These are phyloP conservation scores for Sporobolomyces roseus DNA, from an alignment of 768 basidiomycete species.

Conservation along the genomic window DNA sequence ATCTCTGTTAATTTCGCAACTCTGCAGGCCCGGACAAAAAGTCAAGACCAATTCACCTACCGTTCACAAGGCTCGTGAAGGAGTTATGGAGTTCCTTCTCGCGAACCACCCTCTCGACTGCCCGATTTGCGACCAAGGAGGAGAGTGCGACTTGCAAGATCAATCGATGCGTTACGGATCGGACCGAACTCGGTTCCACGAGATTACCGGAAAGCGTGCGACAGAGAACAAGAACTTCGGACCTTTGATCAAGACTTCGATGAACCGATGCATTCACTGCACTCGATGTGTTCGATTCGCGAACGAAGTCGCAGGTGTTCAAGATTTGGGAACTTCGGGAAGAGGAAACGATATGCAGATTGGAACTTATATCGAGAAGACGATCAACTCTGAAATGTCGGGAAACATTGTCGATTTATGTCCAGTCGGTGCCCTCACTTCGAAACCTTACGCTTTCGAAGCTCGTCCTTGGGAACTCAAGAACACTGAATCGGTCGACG, in stretches of 20 bases:
- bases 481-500: conserved; percentile 93
- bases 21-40: conserved; percentile 45
- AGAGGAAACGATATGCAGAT: conserved; percentile 98
- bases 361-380: conserved; percentile 96
- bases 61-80: conserved; percentile 55
- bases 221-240: conserved; percentile 98
- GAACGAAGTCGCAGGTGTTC: conserved; percentile 97
- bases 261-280: conserved; percentile 99
- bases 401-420: conserved; percentile 97
- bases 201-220: conserved; percentile 94
- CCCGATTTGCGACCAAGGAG: conserved; percentile 97
- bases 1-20: not conserved
- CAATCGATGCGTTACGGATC: conserved; percentile 99
- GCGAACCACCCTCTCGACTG: conserved; percentile 98
- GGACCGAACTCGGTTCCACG: conserved; percentile 96
- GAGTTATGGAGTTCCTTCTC: conserved; percentile 98
- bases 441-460: conserved; percentile 97
- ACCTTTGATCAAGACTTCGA: conserved; percentile 94
- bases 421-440: conserved; percentile 95
- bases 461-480: conserved; percentile 98
- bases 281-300: conserved; percentile 98
- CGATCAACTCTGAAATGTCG: conserved; percentile 93
- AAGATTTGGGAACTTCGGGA: conserved; percentile 93
- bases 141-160: conserved; percentile 97
- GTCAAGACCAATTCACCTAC: conserved; percentile 47